Percentiles rank a stretch among this genome's conserved stretches.
Evolutionary conservation across 441 rosid species (phyloP).

Genomic region (Macaranga tanarius): DNA sequence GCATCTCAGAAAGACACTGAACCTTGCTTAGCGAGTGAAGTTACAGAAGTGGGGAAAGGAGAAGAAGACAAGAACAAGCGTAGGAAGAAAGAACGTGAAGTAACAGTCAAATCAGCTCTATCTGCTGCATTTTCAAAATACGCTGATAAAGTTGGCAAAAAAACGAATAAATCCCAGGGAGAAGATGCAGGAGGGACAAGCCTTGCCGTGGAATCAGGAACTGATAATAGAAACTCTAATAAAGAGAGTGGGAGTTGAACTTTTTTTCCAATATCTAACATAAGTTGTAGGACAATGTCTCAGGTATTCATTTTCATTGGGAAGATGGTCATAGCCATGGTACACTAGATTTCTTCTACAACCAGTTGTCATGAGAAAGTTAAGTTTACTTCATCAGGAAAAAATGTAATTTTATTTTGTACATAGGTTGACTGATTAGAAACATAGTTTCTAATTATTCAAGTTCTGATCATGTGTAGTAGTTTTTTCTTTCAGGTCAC

Average conservation of each 20-base stretch:
- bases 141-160: slow-evolving; percentile 49
- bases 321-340: not conserved
- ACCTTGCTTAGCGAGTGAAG: slow-evolving; percentile 38
- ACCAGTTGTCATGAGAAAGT: not conserved
- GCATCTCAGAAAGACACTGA: slow-evolving; percentile 40
- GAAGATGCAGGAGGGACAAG: slow-evolving; percentile 37
- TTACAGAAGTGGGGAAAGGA: slow-evolving; percentile 39
- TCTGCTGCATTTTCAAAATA: slow-evolving; percentile 75
- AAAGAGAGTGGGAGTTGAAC: slow-evolving; percentile 27
- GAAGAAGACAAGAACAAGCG: slow-evolving; percentile 47
- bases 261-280: not conserved
- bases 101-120: slow-evolving; percentile 68
- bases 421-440: slow-evolving; percentile 1
- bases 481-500: not conserved
- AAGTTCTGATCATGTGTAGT: not conserved
- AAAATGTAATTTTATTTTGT: slow-evolving; percentile 4
- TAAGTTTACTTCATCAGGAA: not conserved
- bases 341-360: not conserved
- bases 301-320: not conserved
- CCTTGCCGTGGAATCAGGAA: slow-evolving; percentile 29
- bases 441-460: not conserved
- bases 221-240: slow-evolving; percentile 19
- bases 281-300: not conserved
- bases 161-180: slow-evolving; percentile 30
- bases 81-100: slow-evolving; percentile 60